Percentiles rank a stretch among this genome's conserved stretches.
Conservation (phyloP, 148 eudicot species). For the Pouteria glomerata region DNA sequence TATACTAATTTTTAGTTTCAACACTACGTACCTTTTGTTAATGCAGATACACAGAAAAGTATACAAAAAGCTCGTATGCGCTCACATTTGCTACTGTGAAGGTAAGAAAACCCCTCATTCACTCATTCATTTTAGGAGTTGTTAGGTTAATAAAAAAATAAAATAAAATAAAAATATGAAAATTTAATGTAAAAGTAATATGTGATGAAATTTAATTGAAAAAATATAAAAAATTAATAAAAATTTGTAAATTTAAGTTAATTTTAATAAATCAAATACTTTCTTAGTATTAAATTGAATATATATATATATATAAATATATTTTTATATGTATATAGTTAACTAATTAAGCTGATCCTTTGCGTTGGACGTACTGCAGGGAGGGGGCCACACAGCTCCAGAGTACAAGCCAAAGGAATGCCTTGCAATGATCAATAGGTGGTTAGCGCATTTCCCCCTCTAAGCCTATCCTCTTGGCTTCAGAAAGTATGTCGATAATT, state of each 20-base stretch:
- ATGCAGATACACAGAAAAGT: conserved; percentile 13
- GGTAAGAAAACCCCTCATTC: conserved; percentile 9
- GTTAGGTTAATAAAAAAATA: no score
- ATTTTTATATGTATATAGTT: no score
- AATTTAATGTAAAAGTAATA: no score
- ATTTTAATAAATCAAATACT: neutral
- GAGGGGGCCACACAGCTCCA: neutral
- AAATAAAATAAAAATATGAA: no score
- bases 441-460: neutral
- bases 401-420: neutral
- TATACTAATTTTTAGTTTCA: neutral
- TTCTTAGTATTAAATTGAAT: no score
- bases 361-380: neutral
- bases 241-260: neutral
- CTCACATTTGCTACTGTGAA: conserved; percentile 33
- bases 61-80: neutral
- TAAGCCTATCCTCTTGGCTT: neutral
- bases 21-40: neutral
- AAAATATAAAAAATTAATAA: no score
- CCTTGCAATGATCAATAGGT: neutral
- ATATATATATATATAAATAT: no score
- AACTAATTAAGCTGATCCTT: no score
- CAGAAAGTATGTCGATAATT: no score
- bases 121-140: neutral
- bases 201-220: no score